Base-by-base conservation (phyloP, 352 stramenopile species). In the Aphanomyces astaci region DNA sequence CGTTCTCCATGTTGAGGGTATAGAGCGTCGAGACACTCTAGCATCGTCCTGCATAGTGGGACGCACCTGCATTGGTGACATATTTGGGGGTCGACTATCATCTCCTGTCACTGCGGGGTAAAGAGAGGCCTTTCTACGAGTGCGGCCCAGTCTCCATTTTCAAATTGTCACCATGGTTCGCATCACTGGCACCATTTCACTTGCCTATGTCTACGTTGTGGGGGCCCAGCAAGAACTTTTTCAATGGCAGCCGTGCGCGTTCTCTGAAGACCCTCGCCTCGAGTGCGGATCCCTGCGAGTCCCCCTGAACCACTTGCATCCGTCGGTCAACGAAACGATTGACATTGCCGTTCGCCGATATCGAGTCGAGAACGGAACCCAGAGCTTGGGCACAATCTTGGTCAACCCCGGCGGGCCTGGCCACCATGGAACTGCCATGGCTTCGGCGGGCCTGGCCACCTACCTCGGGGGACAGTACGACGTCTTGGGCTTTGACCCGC, bases 401-500 rank as follows among this genome's bases (percentile, higher is more conserved):
- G 13, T 64, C 24, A 64, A 64, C 43, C 56, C 56, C 25, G 56
- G 56, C 27, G 56, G 56, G 22, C 56, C 56, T 2, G 56, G 56
- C 25, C 30, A 19, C 3, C 2, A 28, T n/a, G 56, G 28, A 28
- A 64, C 56, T 13, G 28, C 2, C 24, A 33, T 64, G 27, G 56
- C 56, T 22, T 28, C 36, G 1, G 30, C 28, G 17, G 56, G 9
- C 2, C 31, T 51, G 9, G 39, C 39, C 9, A 59, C 27, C 25
- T 19, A 19, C 19, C 24, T 33, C 28, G 56, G 56, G 10, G 56
- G 56, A 7, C n/a, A 64, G 11, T 49, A 64, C 43, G 36, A 64
- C 25, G 56, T 64, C 32, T 27, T 64, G 2, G 56, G 28, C 43
- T 64, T 64, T 51, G 56, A 64, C 43, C 56, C 56, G 36, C 56